Conservation (phyloP, 345 rosid species). For the Populus euphratica region DNA sequence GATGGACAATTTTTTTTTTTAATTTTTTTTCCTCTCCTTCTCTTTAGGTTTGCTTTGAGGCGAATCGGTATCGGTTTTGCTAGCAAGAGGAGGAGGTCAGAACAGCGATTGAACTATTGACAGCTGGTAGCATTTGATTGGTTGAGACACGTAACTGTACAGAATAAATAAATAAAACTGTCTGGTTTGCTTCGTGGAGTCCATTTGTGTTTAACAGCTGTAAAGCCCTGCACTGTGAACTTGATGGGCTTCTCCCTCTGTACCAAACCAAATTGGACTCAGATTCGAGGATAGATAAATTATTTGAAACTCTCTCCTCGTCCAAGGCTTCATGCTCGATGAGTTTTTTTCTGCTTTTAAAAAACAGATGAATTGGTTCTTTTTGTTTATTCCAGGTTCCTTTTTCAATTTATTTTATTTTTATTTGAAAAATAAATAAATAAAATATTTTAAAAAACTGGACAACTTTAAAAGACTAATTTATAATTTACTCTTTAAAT, state of each 20-base stretch:
- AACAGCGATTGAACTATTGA: background rate
- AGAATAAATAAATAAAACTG: background rate
- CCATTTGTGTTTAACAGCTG: background rate
- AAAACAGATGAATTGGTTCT: too few species aligned
- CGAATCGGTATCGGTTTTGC: background rate
- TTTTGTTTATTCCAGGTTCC: too few species aligned
- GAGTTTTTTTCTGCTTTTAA: too few species aligned
- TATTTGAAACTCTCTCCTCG: too few species aligned
- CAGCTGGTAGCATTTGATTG: conserved; percentile 33
- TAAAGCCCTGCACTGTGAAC: background rate
- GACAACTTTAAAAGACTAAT: too few species aligned
- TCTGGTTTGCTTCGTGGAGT: background rate
- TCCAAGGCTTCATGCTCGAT: too few species aligned
- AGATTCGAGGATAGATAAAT: too few species aligned
- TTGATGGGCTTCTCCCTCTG: background rate
- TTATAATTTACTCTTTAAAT: too few species aligned
- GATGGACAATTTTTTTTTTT: background rate
- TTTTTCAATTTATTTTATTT: too few species aligned
- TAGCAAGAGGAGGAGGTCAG: background rate
- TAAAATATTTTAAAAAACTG: too few species aligned
- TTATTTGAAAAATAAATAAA: too few species aligned
- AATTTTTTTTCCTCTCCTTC: too few species aligned
- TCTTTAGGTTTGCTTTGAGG: background rate
- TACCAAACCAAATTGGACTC: background rate
- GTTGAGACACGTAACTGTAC: conserved; percentile 26